Evolutionary conservation across 805 yeast genomes (phyloP).

Genomic region (Candida silvatica): DNA sequence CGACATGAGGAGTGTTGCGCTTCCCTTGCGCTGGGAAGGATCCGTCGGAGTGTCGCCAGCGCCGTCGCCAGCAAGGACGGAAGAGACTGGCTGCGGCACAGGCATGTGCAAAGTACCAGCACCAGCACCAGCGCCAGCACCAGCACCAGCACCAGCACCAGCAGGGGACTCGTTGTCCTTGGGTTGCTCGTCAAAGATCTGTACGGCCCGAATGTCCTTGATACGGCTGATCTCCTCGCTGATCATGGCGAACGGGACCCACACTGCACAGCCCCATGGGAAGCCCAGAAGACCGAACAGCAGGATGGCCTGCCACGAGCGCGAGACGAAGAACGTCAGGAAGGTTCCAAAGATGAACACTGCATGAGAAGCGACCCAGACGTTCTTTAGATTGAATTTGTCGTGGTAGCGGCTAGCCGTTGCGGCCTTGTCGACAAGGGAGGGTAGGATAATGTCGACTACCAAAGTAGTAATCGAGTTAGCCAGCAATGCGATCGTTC

Average conservation of each 20-base stretch:
- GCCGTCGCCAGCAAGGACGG: no score
- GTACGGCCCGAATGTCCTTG: slow-evolving; percentile 34
- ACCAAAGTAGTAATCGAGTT: slow-evolving; percentile 40
- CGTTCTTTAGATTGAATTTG: slow-evolving; percentile 21
- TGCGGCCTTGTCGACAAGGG: slow-evolving; percentile 22
- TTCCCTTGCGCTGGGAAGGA: not conserved
- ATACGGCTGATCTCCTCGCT: slow-evolving; percentile 49
- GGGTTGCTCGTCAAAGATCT: slow-evolving; percentile 14
- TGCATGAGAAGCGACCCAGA: slow-evolving; percentile 45
- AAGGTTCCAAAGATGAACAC: slow-evolving; percentile 41
- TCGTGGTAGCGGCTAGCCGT: slow-evolving; percentile 2
- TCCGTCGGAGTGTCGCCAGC: not conserved
- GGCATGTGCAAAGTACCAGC: no score
- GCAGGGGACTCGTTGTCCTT: slow-evolving; percentile 3
- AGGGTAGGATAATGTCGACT: slow-evolving; percentile 37
- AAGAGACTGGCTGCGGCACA: no score
- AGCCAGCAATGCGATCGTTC: slow-evolving; percentile 40
- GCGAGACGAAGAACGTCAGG: slow-evolving; percentile 35
- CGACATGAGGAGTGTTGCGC: not conserved
- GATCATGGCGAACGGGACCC: slow-evolving; percentile 60
- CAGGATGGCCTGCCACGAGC: slow-evolving; percentile 33
- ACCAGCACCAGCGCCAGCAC: no score
- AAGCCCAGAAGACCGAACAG: slow-evolving; percentile 47
- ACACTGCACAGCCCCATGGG: slow-evolving; percentile 57
- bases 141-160: no score